A percentile compares a stretch with the other conserved stretches of the same genome.
These are phyloP conservation scores for Kluyveromyces wickerhamii DNA, from an alignment of 805 yeast genomes.

Conservation along the genomic window DNA sequence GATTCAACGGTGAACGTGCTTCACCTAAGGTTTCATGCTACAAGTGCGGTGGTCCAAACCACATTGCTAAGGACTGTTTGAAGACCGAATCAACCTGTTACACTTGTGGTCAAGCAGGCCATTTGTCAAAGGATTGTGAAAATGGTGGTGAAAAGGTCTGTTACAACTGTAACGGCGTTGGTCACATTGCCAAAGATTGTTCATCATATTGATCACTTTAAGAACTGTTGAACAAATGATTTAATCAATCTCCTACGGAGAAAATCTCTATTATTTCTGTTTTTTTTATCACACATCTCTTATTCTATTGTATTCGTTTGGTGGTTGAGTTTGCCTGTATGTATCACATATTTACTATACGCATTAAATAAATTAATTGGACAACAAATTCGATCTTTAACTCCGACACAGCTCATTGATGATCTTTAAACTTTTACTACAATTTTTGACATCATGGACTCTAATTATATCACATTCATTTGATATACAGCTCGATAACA, in stretches of 20 bases:
- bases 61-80: conserved; percentile 85
- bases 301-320: too few species aligned
- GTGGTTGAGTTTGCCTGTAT: too few species aligned
- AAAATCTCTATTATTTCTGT: too few species aligned
- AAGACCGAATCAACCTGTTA: conserved; percentile 74
- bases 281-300: too few species aligned
- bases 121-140: conserved; percentile 77
- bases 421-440: conserved; percentile 43
- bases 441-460: conserved; percentile 74
- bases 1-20: conserved; percentile 18
- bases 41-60: conserved; percentile 91
- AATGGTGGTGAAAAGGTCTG: conserved; percentile 44
- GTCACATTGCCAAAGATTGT: conserved; percentile 85
- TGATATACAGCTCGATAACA: conserved; percentile 64
- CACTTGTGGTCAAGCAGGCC: conserved; percentile 88
- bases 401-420: conserved; percentile 53
- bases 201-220: conserved; percentile 15
- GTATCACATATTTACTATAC: too few species aligned
- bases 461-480: conserved; percentile 74
- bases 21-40: conserved; percentile 48
- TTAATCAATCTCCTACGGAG: too few species aligned
- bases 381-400: too few species aligned
- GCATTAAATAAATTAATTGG: too few species aligned
- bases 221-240: too few species aligned
- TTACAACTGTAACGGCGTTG: conserved; percentile 47